These are phyloP conservation scores for Angomonas desouzai DNA, from an alignment of 208 protist species.

Conservation along the genomic window DNA sequence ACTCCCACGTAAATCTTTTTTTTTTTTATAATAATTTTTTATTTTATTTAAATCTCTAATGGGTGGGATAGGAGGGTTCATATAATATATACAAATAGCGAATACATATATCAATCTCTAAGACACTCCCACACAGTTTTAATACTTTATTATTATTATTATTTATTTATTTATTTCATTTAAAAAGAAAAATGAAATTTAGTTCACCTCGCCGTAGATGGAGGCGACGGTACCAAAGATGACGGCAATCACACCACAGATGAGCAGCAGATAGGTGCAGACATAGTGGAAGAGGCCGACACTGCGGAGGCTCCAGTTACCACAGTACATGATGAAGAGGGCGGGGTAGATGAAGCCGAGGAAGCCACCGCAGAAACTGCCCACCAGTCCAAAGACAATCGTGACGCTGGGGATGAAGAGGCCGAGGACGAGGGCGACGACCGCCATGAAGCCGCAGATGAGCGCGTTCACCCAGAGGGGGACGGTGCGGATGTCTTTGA, in stretches of 20 bases:
- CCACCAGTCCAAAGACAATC: constrained; percentile 77
- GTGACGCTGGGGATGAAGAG: constrained; percentile 68
- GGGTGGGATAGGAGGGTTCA: too few species aligned
- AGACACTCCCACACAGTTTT: too few species aligned
- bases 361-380: constrained; percentile 68
- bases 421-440: constrained; percentile 65
- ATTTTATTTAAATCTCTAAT: too few species aligned
- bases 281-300: constrained; percentile 73
- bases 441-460: constrained; percentile 52
- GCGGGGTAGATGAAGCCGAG: constrained; percentile 84
- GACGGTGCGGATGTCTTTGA: constrained; percentile 40
- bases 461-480: constrained; percentile 52
- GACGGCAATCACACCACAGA: constrained; percentile 61
- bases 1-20: too few species aligned
- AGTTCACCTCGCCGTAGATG: constrained; percentile 37
- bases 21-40: too few species aligned
- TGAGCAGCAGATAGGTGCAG: constrained; percentile 67
- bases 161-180: neutral
- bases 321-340: constrained; percentile 79
- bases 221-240: constrained; percentile 62
- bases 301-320: constrained; percentile 40
- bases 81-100: too few species aligned
- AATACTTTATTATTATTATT: neutral
- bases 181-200: constrained; percentile 6
- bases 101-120: too few species aligned